Evolutionary conservation across 2,329 filamentous ascomycete genomes (phyloP).

Genomic region (Cladosporium sp.): DNA sequence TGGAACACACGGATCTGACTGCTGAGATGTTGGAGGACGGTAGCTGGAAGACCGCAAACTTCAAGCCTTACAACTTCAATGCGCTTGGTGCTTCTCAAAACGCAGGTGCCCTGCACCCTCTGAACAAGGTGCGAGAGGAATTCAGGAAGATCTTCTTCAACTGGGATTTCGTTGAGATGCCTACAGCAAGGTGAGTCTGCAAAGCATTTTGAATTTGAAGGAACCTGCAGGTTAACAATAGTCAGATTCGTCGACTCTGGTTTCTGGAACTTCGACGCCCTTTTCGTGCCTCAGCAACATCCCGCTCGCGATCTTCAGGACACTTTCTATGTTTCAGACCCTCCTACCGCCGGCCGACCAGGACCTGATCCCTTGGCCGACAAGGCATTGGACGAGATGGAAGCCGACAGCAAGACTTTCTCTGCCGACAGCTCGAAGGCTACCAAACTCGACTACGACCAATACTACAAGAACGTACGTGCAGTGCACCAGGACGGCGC

Average conservation of each 20-base stretch:
- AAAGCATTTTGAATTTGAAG: too few relatives aligned
- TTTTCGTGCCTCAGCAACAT: conserved; percentile 96
- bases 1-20: conserved; percentile 93
- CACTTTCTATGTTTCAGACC: conserved; percentile 97
- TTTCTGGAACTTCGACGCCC: conserved; percentile 98
- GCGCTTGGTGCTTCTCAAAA: conserved; percentile 58
- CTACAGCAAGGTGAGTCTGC: conserved; percentile 64
- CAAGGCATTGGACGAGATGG: conserved; percentile 46
- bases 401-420: conserved; percentile 47
- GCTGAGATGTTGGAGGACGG: conserved; percentile 85
- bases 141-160: conserved; percentile 99
- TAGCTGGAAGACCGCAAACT: conserved; percentile 85
- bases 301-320: conserved; percentile 96
- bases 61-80: conserved; percentile 82
- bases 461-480: conserved; percentile 84
- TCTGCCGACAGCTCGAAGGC: conserved; percentile 39
- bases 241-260: conserved; percentile 83
- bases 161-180: conserved; percentile 98
- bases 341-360: conserved; percentile 66
- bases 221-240: conserved; percentile 9
- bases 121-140: conserved; percentile 94
- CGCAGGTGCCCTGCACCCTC: conserved; percentile 45
- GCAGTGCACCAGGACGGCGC: conserved; percentile 87
- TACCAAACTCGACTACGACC: conserved; percentile 61
- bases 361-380: conserved; percentile 52